Conservation (phyloP, 2,329 filamentous ascomycete species). For the Venturia asperata region DNA sequence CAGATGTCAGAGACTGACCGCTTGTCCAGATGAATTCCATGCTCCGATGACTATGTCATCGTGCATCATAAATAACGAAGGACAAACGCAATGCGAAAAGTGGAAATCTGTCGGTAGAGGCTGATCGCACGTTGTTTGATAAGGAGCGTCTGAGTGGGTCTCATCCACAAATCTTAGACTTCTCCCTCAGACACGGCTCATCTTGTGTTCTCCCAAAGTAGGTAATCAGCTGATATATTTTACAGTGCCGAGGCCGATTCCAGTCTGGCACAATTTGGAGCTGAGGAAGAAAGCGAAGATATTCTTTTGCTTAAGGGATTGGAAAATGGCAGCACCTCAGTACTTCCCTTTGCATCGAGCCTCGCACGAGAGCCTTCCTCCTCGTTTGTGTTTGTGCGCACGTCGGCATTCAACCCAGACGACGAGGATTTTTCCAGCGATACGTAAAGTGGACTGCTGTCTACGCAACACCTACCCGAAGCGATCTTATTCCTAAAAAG, state of each 20-base stretch:
- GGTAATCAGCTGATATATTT: background rate
- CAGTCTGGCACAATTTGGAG: background rate
- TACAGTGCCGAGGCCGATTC: background rate
- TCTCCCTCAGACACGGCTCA: background rate
- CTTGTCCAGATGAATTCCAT: background rate
- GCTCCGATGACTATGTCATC: background rate
- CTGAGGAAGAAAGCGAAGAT: background rate
- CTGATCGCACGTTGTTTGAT: background rate
- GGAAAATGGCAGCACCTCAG: background rate
- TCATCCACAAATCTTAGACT: conserved; percentile 3
- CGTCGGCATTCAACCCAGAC: background rate
- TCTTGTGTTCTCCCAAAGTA: background rate
- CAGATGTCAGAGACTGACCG: background rate
- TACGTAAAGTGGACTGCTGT: background rate
- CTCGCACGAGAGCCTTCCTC: background rate
- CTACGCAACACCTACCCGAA: background rate
- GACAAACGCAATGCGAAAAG: background rate
- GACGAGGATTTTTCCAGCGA: background rate
- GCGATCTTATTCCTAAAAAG: background rate
- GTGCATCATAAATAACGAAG: background rate
- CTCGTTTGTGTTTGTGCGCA: background rate
- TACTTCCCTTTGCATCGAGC: background rate
- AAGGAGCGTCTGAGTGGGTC: background rate
- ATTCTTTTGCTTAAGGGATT: no score
- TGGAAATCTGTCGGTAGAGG: background rate